Evolutionary conservation across 768 basidiomycete species (phyloP).

Genomic region (Rhodotorula babjevae): DNA sequence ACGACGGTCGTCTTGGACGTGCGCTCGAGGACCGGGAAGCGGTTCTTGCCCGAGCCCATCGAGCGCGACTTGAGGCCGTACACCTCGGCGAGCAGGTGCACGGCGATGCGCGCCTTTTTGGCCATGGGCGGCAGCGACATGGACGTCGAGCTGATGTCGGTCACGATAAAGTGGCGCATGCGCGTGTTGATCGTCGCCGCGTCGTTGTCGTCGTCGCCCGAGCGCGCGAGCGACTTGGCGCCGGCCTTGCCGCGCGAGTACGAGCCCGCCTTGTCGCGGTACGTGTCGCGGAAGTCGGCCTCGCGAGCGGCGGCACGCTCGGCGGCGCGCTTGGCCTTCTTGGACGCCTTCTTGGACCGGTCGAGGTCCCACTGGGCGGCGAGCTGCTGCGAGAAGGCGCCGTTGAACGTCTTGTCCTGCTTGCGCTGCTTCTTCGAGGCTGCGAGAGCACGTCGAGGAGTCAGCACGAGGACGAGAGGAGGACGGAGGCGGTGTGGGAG

Average conservation of each 20-base stretch:
- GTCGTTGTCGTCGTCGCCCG: slow-evolving; percentile 41
- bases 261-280: slow-evolving; percentile 47
- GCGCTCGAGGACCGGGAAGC: slow-evolving; percentile 74
- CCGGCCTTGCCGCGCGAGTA: slow-evolving; percentile 51
- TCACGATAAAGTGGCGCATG: slow-evolving; percentile 64
- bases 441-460: not conserved
- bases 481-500: not conserved
- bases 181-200: slow-evolving; percentile 65
- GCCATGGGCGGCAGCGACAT: slow-evolving; percentile 75
- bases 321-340: slow-evolving; percentile 60
- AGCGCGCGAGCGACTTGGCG: slow-evolving; percentile 46
- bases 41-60: slow-evolving; percentile 60
- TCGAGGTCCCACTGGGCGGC: slow-evolving; percentile 72
- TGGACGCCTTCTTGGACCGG: slow-evolving; percentile 72
- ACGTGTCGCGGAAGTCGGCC: slow-evolving; percentile 56
- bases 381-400: slow-evolving; percentile 57
- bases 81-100: slow-evolving; percentile 73
- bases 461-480: not conserved
- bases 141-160: slow-evolving; percentile 54
- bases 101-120: slow-evolving; percentile 63
- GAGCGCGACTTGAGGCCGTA: slow-evolving; percentile 73
- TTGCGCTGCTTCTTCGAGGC: slow-evolving; percentile 48
- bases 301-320: slow-evolving; percentile 58
- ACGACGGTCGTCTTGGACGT: slow-evolving; percentile 58
- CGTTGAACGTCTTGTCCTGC: slow-evolving; percentile 46